These are phyloP conservation scores for Huntiella decipiens DNA, from an alignment of 2,329 filamentous ascomycete genomes.

Conservation along the genomic window DNA sequence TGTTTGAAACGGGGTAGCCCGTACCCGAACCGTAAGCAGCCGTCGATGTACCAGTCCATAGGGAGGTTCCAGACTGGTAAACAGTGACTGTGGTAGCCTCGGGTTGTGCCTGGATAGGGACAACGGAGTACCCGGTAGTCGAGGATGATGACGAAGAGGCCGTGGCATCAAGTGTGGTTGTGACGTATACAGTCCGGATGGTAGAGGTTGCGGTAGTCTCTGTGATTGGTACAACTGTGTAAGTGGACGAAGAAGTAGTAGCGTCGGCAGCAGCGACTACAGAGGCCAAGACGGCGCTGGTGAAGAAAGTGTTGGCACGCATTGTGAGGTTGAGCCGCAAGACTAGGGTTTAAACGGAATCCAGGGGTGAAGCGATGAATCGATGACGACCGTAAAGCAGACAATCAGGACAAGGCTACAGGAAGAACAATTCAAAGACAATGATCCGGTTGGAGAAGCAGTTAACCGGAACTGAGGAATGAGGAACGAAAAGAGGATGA, in stretches of 20 bases:
- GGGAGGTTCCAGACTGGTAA: slow-evolving; percentile 5
- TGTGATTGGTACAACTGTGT: slow-evolving; percentile 9
- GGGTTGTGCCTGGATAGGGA: slow-evolving; percentile 7
- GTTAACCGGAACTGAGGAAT: too few species aligned
- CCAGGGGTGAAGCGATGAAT: too few species aligned
- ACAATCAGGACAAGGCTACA: too few species aligned
- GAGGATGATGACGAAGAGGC: not conserved
- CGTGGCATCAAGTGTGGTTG: slow-evolving; percentile 4
- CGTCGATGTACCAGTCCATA: slow-evolving; percentile 9
- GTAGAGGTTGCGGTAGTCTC: slow-evolving; percentile 3
- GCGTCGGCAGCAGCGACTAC: slow-evolving; percentile 1
- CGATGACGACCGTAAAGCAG: too few species aligned
- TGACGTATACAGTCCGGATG: slow-evolving; percentile 8
- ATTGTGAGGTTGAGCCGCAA: slow-evolving; percentile 6
- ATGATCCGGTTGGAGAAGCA: too few species aligned
- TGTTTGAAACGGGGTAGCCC: slow-evolving; percentile 2
- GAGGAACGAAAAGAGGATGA: too few species aligned
- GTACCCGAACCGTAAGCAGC: slow-evolving; percentile 3
- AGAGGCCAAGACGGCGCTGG: slow-evolving; percentile 4
- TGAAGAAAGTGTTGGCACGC: slow-evolving; percentile 4
- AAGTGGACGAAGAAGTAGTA: slow-evolving; percentile 1
- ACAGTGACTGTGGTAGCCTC: slow-evolving; percentile 8
- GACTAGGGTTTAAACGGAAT: too few species aligned
- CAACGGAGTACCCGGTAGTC: slow-evolving; percentile 6
- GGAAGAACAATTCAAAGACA: too few species aligned